phyloP scores from a whole-genome alignment of 1,284 basidiomycete species.

The Rhodotorula sp. region DNA sequence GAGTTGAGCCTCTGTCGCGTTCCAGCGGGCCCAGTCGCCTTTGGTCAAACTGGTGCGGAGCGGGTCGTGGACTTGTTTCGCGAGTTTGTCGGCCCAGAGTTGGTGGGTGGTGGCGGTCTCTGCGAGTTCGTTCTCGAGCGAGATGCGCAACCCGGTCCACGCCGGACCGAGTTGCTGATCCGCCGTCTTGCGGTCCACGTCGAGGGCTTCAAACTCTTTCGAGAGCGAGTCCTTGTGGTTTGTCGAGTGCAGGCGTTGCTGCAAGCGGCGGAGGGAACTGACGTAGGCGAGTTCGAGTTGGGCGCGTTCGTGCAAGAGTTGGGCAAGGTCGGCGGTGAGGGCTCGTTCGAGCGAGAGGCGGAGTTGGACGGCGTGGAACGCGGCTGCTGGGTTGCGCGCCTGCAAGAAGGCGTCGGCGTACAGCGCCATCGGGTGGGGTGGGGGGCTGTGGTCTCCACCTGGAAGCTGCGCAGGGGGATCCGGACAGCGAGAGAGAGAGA shows the following conservation, averaged over 20 bases:
- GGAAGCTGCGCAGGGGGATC: not conserved
- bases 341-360: conserved; percentile 31
- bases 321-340: conserved; percentile 47
- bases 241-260: conserved; percentile 48
- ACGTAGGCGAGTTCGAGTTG: conserved; percentile 54
- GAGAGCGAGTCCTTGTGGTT: conserved; percentile 20
- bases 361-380: conserved; percentile 23
- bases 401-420: conserved; percentile 29
- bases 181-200: not conserved
- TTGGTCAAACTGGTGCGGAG: conserved; percentile 16
- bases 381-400: conserved; percentile 19
- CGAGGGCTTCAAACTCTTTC: conserved; percentile 12
- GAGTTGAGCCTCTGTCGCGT: conserved; percentile 7
- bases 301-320: conserved; percentile 55
- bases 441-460: no score
- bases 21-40: conserved; percentile 28
- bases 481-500: not conserved
- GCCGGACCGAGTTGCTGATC: conserved; percentile 14
- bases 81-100: conserved; percentile 18
- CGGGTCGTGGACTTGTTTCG: conserved; percentile 21
- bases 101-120: conserved; percentile 24
- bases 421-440: conserved; percentile 10
- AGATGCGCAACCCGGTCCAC: conserved; percentile 6
- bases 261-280: conserved; percentile 54
- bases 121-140: conserved; percentile 26